These are phyloP conservation scores for Stropharia rugosoannulata DNA, from an alignment of 768 basidiomycete species.

Conservation along the genomic window DNA sequence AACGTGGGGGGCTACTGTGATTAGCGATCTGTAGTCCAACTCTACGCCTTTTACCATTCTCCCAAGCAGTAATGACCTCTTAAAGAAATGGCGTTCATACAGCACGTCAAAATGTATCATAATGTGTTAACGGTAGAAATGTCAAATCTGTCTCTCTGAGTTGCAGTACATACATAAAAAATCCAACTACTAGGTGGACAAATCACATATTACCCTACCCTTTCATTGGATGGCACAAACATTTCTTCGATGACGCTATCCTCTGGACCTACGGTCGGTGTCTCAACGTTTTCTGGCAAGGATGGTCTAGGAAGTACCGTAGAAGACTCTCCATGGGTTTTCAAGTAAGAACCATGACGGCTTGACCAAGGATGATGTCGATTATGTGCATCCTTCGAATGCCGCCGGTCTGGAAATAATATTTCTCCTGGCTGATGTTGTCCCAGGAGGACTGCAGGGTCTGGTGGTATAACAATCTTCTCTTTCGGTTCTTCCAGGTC, in stretches of 20 bases:
- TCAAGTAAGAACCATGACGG: slow-evolving; percentile 14
- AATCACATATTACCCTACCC: no score
- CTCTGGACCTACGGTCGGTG: slow-evolving; percentile 1
- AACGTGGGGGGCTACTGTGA: slow-evolving; percentile 83
- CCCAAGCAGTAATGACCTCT: no score
- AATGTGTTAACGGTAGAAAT: no score
- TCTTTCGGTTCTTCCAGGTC: slow-evolving; percentile 37
- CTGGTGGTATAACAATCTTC: slow-evolving; percentile 58
- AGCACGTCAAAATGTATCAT: no score
- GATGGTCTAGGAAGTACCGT: neutral
- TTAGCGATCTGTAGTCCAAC: slow-evolving; percentile 28
- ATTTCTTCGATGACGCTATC: slow-evolving; percentile 17
- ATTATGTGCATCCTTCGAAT: slow-evolving; percentile 15
- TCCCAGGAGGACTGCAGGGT: slow-evolving; percentile 64
- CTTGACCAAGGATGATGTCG: slow-evolving; percentile 17
- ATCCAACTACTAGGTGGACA: no score
- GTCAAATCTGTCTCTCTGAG: no score
- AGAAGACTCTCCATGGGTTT: slow-evolving; percentile 1
- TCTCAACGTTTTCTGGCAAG: neutral
- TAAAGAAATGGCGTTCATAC: no score
- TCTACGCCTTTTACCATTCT: no score
- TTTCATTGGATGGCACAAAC: slow-evolving; percentile 14
- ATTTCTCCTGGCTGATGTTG: slow-evolving; percentile 39
- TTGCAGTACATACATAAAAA: no score
- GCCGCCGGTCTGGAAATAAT: slow-evolving; percentile 25